phyloP scores from a whole-genome alignment of 164 flowering plant species.

The Echeveria elegans region DNA sequence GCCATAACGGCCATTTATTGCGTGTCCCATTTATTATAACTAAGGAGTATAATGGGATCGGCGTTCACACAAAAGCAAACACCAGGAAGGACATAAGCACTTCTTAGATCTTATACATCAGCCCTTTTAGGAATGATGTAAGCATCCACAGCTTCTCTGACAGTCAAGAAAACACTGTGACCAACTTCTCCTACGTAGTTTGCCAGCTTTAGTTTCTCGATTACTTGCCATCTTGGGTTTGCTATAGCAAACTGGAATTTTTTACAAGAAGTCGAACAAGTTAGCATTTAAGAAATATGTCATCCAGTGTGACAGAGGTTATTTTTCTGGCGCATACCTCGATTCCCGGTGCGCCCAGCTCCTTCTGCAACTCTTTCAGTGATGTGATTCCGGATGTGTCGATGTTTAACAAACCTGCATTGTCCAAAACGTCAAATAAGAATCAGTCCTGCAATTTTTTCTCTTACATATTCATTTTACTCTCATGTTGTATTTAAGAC shows the following conservation, averaged over 20 bases:
- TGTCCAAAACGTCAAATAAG: too few species aligned
- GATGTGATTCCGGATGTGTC: conserved; percentile 57
- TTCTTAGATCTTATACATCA: not conserved
- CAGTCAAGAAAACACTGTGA: conserved; percentile 42
- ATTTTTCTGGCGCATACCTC: conserved; percentile 26
- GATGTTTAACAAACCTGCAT: conserved; percentile 45
- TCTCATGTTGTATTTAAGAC: not conserved
- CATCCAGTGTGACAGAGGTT: not conserved
- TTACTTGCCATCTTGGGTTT: conserved; percentile 67
- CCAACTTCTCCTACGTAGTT: conserved; percentile 45
- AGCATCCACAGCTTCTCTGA: conserved; percentile 55
- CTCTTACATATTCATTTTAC: not conserved
- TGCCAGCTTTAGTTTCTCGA: conserved; percentile 52
- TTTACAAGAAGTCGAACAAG: not conserved
- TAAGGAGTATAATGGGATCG: not conserved
- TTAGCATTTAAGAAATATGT: not conserved
- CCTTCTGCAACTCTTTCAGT: conserved; percentile 47
- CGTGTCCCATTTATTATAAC: not conserved
- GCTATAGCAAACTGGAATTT: conserved; percentile 48
- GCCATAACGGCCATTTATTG: not conserved
- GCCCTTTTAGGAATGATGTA: conserved; percentile 22
- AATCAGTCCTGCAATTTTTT: not conserved
- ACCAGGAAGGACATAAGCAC: not conserved
- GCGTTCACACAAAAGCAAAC: not conserved
- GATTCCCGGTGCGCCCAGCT: conserved; percentile 26